Conservation (phyloP, 2,329 filamentous ascomycete species). For the Nigrospora sphaerica region DNA sequence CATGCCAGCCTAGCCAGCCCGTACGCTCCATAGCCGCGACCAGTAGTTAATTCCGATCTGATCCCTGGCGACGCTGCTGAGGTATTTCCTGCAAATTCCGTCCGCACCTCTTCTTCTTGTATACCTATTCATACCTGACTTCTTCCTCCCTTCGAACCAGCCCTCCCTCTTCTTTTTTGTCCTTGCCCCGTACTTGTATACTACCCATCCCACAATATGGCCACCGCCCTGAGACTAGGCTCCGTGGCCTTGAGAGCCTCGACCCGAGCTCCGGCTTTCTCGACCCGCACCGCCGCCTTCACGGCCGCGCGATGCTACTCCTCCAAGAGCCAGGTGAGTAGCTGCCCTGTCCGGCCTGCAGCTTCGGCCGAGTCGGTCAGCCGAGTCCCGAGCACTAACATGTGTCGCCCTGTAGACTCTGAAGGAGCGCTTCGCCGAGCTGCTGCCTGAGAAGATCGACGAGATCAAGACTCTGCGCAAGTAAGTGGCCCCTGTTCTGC, state of each 20-base stretch:
- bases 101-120: constrained; percentile 1
- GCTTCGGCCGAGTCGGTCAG: too few relatives aligned
- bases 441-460: constrained; percentile 93
- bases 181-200: constrained; percentile 12
- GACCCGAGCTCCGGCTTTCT: constrained; percentile 59
- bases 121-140: background rate
- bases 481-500: constrained; percentile 43
- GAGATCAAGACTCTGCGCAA: constrained; percentile 98
- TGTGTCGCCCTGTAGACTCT: constrained; percentile 57
- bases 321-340: constrained; percentile 73
- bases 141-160: background rate
- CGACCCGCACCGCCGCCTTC: constrained; percentile 65
- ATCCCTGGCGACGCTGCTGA: constrained; percentile 1
- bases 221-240: constrained; percentile 74
- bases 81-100: constrained; percentile 3
- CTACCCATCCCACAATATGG: constrained; percentile 52
- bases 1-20: too few relatives aligned
- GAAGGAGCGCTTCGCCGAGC: constrained; percentile 97
- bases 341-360: background rate
- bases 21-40: background rate
- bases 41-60: background rate
- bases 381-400: background rate
- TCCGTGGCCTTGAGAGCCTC: constrained; percentile 76
- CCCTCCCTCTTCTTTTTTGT: constrained; percentile 8
- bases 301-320: constrained; percentile 87